Conservation (phyloP, 345 rosid species). For the Acer campestre region DNA sequence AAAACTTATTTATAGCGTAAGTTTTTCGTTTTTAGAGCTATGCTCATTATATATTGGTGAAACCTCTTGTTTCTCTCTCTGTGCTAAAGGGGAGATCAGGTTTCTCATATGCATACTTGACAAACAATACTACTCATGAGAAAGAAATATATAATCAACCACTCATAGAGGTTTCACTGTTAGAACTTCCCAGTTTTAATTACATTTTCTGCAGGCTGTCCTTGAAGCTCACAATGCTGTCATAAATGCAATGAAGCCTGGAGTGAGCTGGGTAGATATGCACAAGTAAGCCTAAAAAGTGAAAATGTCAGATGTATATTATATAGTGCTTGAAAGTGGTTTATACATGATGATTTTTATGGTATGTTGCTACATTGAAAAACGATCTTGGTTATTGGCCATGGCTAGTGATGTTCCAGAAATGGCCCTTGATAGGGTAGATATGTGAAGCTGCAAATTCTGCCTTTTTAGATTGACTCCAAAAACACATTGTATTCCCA, state of each 20-base stretch:
- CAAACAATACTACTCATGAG: not conserved
- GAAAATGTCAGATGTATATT: not conserved
- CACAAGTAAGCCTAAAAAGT: slow-evolving; percentile 64
- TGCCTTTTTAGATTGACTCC: not conserved
- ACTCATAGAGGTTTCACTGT: not conserved
- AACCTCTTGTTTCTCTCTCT: not conserved
- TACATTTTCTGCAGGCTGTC: slow-evolving; percentile 60
- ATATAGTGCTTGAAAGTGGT: slow-evolving; percentile 7
- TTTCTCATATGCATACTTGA: slow-evolving; percentile 5
- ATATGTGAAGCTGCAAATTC: slow-evolving; percentile 5
- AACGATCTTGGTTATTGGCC: not conserved
- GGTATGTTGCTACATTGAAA: not conserved
- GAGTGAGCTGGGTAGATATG: slow-evolving; percentile 90
- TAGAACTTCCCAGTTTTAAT: slow-evolving; percentile 14
- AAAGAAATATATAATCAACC: slow-evolving; percentile 4
- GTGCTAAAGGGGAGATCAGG: not conserved
- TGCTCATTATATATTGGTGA: not conserved
- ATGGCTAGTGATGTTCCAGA: not conserved
- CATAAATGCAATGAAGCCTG: slow-evolving; percentile 80
- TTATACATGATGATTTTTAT: not conserved
- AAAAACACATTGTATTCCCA: not conserved
- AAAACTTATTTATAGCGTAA: slow-evolving; percentile 77
- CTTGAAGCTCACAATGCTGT: slow-evolving; percentile 87
- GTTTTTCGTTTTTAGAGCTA: slow-evolving; percentile 24
- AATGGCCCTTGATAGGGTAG: not conserved